These are phyloP conservation scores for button mushroom (Agaricus bisporus) DNA, from an alignment of 768 basidiomycete genomes.

Conservation along the genomic window DNA sequence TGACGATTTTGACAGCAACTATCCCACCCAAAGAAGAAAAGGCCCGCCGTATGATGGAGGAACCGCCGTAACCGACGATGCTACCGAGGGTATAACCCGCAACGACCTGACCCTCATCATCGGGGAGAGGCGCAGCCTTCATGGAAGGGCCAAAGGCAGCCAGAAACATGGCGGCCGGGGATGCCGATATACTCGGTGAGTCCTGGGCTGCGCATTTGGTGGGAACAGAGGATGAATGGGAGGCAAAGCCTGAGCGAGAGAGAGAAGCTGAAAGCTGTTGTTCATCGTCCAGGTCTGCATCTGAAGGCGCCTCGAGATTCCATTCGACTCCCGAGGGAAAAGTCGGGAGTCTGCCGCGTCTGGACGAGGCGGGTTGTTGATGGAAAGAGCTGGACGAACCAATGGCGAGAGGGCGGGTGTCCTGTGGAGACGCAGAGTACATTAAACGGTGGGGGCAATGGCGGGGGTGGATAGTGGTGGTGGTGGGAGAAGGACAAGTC, in stretches of 20 bases:
- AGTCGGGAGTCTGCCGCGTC: constrained; percentile 2
- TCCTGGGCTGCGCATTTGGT: constrained; percentile 30
- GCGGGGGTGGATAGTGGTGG: constrained; percentile 9
- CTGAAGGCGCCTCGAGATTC: constrained; percentile 6
- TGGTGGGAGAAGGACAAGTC: constrained; percentile 14
- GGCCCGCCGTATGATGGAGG: constrained; percentile 74
- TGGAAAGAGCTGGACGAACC: constrained; percentile 10
- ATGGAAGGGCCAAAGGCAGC: constrained; percentile 47
- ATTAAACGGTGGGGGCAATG: constrained; percentile 15
- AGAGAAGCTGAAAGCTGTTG: constrained; percentile 19
- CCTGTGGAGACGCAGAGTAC: constrained; percentile 16
- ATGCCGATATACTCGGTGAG: constrained; percentile 26
- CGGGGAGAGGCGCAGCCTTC: constrained; percentile 34
- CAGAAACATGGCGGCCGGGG: constrained; percentile 73
- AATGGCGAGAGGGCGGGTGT: constrained; percentile 8
- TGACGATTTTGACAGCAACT: constrained; percentile 82
- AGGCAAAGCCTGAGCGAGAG: constrained; percentile 9
- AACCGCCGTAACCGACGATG: constrained; percentile 74
- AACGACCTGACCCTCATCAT: constrained; percentile 63
- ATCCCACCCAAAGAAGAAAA: constrained; percentile 55
- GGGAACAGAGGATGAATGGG: constrained; percentile 6
- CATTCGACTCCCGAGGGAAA: constrained; percentile 9
- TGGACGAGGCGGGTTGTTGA: constrained; percentile 8
- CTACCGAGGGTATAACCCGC: constrained; percentile 72
- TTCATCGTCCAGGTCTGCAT: constrained; percentile 17